Conservation (phyloP, 768 basidiomycete species). For the Mycena belliarum region DNA sequence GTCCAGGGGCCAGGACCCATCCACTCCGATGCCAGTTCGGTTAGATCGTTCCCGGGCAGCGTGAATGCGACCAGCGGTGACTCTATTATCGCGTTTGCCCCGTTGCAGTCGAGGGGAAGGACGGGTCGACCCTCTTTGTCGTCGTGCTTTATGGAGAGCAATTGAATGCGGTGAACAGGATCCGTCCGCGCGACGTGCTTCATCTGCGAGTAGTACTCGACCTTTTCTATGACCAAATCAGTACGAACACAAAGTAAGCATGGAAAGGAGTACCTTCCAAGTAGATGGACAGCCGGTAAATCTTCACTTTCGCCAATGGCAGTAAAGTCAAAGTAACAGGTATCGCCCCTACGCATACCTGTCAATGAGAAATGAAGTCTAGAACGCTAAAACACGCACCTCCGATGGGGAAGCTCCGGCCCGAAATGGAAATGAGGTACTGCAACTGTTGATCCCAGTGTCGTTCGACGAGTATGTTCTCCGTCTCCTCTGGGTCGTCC, state of each 20-base stretch:
- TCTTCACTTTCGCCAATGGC: constrained; percentile 81
- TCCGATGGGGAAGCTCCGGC: constrained; percentile 80
- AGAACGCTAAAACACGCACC: not conserved
- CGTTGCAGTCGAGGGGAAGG: constrained; percentile 77
- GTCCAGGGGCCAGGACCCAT: constrained; percentile 90
- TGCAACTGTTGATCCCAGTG: constrained; percentile 90
- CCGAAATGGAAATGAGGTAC: constrained; percentile 74
- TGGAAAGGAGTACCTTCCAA: constrained; percentile 69
- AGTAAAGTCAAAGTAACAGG: constrained; percentile 80
- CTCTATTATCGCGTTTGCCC: constrained; percentile 56
- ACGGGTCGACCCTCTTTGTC: constrained; percentile 60
- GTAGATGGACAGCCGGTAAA: constrained; percentile 69
- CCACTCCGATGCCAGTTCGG: constrained; percentile 56
- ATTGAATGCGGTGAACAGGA: constrained; percentile 54
- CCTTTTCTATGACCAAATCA: constrained; percentile 56
- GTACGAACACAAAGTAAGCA: not conserved
- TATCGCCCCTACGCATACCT: constrained; percentile 48
- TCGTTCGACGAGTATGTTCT: constrained; percentile 80
- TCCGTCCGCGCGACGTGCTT: constrained; percentile 72
- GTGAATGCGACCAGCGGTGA: constrained; percentile 67
- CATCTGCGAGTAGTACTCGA: constrained; percentile 76
- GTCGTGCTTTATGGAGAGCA: constrained; percentile 62
- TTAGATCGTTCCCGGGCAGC: constrained; percentile 49
- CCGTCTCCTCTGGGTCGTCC: constrained; percentile 82
- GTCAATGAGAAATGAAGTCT: not conserved